phyloP scores from a whole-genome alignment of 1,284 basidiomycete genomes.

The Hypsizygus ulmarius region DNA sequence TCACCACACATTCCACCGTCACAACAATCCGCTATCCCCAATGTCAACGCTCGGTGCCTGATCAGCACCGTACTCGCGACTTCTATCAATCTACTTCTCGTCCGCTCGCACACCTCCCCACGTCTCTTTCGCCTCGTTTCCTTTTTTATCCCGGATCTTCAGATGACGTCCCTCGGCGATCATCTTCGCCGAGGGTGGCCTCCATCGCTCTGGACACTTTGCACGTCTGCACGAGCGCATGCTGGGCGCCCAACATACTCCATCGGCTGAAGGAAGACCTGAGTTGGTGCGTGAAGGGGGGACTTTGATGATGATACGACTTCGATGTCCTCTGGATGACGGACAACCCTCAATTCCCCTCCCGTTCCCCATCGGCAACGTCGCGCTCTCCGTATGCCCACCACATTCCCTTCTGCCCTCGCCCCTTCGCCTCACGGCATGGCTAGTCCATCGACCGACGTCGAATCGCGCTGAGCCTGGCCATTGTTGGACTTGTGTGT shows the following conservation, averaged over 20 bases:
- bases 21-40: slow-evolving; percentile 8
- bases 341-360: slow-evolving; percentile 14
- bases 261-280: slow-evolving; percentile 22
- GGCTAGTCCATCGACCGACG: slow-evolving; percentile 23
- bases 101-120: slow-evolving; percentile 14
- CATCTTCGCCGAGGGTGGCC: slow-evolving; percentile 16
- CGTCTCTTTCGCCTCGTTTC: slow-evolving; percentile 12
- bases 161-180: slow-evolving; percentile 11
- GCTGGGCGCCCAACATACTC: slow-evolving; percentile 15
- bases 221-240: slow-evolving; percentile 21
- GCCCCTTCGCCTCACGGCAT: slow-evolving; percentile 18
- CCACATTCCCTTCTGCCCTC: slow-evolving; percentile 16
- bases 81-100: neutral
- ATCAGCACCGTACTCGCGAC: slow-evolving; percentile 27
- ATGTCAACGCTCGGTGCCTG: slow-evolving; percentile 27
- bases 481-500: slow-evolving; percentile 3
- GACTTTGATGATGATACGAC: slow-evolving; percentile 25
- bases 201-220: slow-evolving; percentile 23
- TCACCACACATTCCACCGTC: slow-evolving; percentile 11
- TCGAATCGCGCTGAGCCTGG: slow-evolving; percentile 17
- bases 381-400: slow-evolving; percentile 3
- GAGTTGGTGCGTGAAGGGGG: slow-evolving; percentile 28
- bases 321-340: slow-evolving; percentile 13
- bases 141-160: slow-evolving; percentile 14
- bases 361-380: slow-evolving; percentile 12